Base-by-base conservation (phyloP, 192 early-diverging fungal genomes). In the Gonapodya sp. region DNA sequence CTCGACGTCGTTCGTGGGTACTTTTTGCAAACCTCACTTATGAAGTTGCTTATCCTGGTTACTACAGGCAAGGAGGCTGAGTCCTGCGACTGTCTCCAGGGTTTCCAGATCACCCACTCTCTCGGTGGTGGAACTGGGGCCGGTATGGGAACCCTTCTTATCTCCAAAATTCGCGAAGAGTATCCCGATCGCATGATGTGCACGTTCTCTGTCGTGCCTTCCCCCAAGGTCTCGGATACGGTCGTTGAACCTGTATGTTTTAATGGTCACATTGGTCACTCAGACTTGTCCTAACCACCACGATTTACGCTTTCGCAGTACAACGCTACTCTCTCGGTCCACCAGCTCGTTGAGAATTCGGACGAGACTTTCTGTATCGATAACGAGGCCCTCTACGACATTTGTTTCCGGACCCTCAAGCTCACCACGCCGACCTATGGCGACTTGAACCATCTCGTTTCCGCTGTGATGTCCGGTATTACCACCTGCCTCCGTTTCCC, bases 401-500 rank as follows among this genome's bases (percentile, higher is more conserved):
- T 94, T 82, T 92, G 91, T 85, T 83, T 87, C 73, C 87, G 88
- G 73, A 89, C 87, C 81, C 84, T 94, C 74, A 89, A 93, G 84
- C 86, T 93, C 35, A 86, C 85, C 73, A 87, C 86, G 78, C 93
- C 93, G 16, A 81, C 83, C 74, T 93, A 93, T 81, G 73, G 81
- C 35, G 91, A 94, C 81, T 86, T 94, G 73, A 94, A 93, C 82
- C 85, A 81, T 36, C 88, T 94, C 36, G 89, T 94, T 34, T 86
- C 92, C 36, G 85, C 87, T 32, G 93, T 94, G 77, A 91, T 94
- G 85, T 89, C 89, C 2, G 91, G 90, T 81, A 91, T 94, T 36
- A 94, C 93, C 1, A 88, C 92, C 34, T 94, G 91, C 36, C 90
- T 95, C 80, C 92, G 94, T 80, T 95, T 95, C 88, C 93, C 94